Evolutionary conservation across 2,329 filamentous ascomycete species (phyloP), one percentile per base, ranked within the genome.

Genomic region (Chrysosphaeria jannelii): DNA sequence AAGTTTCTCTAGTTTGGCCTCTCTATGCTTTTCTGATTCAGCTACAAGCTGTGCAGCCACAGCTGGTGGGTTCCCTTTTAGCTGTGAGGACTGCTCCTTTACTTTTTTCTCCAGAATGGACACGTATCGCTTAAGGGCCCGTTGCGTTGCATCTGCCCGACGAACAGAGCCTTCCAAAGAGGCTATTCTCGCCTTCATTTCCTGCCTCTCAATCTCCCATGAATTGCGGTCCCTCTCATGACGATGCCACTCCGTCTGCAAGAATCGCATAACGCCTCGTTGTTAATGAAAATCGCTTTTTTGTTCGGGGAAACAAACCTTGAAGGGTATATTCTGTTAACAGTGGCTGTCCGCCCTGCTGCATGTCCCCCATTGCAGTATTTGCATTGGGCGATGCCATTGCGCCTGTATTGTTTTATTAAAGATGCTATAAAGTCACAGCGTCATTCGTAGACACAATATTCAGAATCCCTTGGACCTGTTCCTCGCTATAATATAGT

Each of bases 221-320:
- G 78, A 69, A 47, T 97, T 97, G 36, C 85, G 66, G 41, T 91
- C 85, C 46, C 85, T 72, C 48, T 97, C 85, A 45, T 97, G 81
- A 34, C 76, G 70, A 47, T 97, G 85, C 85, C 85, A 97, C 59
- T 97, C 81, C 22, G 85, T 85, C 49, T 97, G 85, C 19, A 97
- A 63, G 44, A 97, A 97, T 45, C 85, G 79, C 85, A 97, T 97
- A 18, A 97, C 85, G 40, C 85, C 75, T 85, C n/a, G n/a, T n/a
- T n/a, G n/a, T n/a, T n/a, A n/a, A n/a, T n/a, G n/a, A n/a, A n/a
- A n/a, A n/a, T n/a, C n/a, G n/a, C n/a, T n/a, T n/a, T n/a, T n/a
- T n/a, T n/a, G n/a, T n/a, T n/a, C 11, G 12, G 6, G 19, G 10
- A 5, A 10, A 13, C 28, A 19, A 27, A 49, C 47, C 58, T 44